A percentile compares a stretch with the other conserved stretches of the same genome.
Conservation (phyloP, 345 rosid genomes). For the Hypericum androsaemum region DNA sequence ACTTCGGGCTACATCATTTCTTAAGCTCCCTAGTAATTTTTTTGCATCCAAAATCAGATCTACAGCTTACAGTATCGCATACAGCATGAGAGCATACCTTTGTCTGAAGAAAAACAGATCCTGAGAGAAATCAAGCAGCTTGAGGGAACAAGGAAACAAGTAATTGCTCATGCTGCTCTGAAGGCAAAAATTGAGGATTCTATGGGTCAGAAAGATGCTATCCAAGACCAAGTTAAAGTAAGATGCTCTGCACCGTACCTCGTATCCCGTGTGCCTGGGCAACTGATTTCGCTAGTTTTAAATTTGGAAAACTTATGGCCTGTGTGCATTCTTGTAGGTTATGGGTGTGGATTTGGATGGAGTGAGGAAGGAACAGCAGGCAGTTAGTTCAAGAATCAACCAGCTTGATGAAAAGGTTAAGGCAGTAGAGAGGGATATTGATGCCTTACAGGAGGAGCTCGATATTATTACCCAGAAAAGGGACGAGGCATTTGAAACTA, state of each 20-base stretch:
- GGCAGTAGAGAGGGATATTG: constrained; percentile 47
- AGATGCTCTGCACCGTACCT: constrained; percentile 11
- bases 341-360: constrained; percentile 85
- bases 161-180: constrained; percentile 70
- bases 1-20: too few relatives aligned
- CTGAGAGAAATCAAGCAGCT: constrained; percentile 84
- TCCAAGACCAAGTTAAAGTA: constrained; percentile 95
- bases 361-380: constrained; percentile 78
- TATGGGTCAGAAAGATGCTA: constrained; percentile 73
- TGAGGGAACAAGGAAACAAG: constrained; percentile 87
- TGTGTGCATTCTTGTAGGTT: constrained; percentile 36
- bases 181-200: constrained; percentile 82
- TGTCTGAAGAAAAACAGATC: constrained; percentile 86
- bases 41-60: constrained; percentile 39
- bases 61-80: constrained; percentile 66
- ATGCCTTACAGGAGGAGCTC: constrained; percentile 45
- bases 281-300: too few relatives aligned
- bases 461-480: constrained; percentile 39
- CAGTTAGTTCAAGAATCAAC: constrained; percentile 45
- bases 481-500: constrained; percentile 44
- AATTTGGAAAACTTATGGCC: background rate
- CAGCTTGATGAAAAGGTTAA: constrained; percentile 45
- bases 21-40: background rate
- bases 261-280: too few relatives aligned
- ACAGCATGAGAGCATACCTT: constrained; percentile 84